Percentiles rank a stretch among this genome's conserved stretches.
phyloP scores from a whole-genome alignment of 768 basidiomycete genomes.

The Trametes coccinea region DNA sequence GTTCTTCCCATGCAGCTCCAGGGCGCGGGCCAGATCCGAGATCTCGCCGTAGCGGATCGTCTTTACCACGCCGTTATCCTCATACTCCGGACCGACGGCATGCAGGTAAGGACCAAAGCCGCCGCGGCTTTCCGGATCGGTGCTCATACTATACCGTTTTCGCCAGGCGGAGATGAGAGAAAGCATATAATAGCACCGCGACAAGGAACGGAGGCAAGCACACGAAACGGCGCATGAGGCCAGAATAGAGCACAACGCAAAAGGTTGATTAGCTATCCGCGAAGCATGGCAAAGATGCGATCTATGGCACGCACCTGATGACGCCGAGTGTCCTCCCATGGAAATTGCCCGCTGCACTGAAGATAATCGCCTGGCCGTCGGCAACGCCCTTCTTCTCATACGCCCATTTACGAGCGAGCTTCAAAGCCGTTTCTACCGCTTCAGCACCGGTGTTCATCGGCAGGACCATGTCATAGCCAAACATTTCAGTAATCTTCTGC shows the following conservation, averaged over 20 bases:
- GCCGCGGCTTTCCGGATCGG: slow-evolving; percentile 83
- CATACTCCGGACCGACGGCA: slow-evolving; percentile 78
- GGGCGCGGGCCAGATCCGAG: slow-evolving; percentile 77
- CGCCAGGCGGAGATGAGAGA: not conserved
- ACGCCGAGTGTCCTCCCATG: slow-evolving; percentile 92
- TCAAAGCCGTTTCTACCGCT: slow-evolving; percentile 96
- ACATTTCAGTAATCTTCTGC: slow-evolving; percentile 76
- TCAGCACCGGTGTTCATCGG: slow-evolving; percentile 99
- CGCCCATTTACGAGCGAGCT: slow-evolving; percentile 96
- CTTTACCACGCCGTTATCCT: slow-evolving; percentile 47
- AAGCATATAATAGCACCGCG: not conserved
- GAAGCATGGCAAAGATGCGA: slow-evolving; percentile 11
- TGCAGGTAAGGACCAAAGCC: slow-evolving; percentile 93
- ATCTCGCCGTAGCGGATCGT: slow-evolving; percentile 83
- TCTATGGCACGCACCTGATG: slow-evolving; percentile 54
- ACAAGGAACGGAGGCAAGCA: not conserved
- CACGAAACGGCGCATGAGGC: slow-evolving; percentile 13
- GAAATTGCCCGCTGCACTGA: slow-evolving; percentile 90
- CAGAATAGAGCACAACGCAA: slow-evolving; percentile 18
- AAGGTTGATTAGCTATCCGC: slow-evolving; percentile 11
- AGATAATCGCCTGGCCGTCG: slow-evolving; percentile 80
- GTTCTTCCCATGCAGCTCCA: slow-evolving; percentile 77
- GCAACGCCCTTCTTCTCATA: slow-evolving; percentile 84
- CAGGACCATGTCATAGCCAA: slow-evolving; percentile 92
- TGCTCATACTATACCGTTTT: slow-evolving; percentile 69